Base-by-base conservation (phyloP, 306 rosid genomes). In the Vigna trinervia region DNA sequence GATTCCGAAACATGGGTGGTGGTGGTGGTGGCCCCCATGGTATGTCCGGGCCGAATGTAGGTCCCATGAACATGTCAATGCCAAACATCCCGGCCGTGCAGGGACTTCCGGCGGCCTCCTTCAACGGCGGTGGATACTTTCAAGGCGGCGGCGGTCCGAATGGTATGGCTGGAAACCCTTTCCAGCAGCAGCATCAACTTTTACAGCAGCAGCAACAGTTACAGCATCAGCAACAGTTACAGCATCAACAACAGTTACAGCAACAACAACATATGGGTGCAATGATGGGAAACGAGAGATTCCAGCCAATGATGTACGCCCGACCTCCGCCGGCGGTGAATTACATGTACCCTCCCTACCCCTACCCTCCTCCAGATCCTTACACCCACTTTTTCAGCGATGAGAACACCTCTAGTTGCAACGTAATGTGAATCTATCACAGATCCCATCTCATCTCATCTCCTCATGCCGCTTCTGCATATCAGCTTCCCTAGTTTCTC, bases 371-470 rank as follows among this genome's bases (percentile, higher is more conserved):
- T 17, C 79, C 85, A 0, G 98, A 92, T 12, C 86, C 86, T 0
- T 91, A 92, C 62, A 32, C 91, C 5, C 84, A 92, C 80, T 85
- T 82, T 56, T 95, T 92, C 90, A 91, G 92, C 51, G 97, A 95
- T 48, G 99, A 96, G 43, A 92, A 92, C 72, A 86, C 99, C 43
- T 84, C 97, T 7, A 89, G 97, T 77, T 96, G 99, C 89, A 86
- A 72, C 81, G 68, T 96, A 45, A 96, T 96, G 98, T 95, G 92
- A 93, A 5, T 17, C 14, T 9, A 8, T 41, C 46, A 41, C 45
- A 39, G 46, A 41, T 39, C 45, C 38, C 38, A 34, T 34, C 38
- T 34, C 19, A 17, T 17, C 19, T 17, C 19, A 17, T 17, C 19
- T 17, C 19, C 19, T 17, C 38, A 34, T 5, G 7, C 12, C 1